These are phyloP conservation scores for Nemania sp. DNA, from an alignment of 2,329 filamentous ascomycete genomes.

Conservation along the genomic window DNA sequence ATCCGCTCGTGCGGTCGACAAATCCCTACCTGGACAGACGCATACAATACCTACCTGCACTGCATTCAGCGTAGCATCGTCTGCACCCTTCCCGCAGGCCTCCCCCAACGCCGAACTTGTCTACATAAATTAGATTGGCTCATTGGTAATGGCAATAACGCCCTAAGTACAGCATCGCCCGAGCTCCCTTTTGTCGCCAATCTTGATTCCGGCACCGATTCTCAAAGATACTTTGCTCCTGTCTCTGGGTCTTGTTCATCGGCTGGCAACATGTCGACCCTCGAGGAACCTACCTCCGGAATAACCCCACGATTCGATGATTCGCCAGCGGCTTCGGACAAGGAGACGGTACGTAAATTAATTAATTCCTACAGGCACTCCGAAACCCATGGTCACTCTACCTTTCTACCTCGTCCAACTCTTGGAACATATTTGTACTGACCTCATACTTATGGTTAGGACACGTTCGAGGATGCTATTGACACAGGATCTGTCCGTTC, in stretches of 20 bases:
- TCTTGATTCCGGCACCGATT: conserved; percentile 8
- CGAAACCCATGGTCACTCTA: conserved; percentile 19
- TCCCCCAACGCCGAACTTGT: conserved; percentile 21
- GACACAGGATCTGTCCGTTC: conserved; percentile 75
- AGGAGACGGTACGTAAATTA: conserved; percentile 54
- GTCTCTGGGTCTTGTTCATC: conserved; percentile 27
- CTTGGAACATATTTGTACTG: conserved; percentile 28
- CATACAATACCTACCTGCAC: no score
- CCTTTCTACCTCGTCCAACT: conserved; percentile 30
- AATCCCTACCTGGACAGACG: conserved; percentile 18
- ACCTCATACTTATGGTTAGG: conserved; percentile 59
- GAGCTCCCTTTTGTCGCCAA: conserved; percentile 12
- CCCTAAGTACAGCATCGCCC: conserved; percentile 28
- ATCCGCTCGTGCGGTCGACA: conserved; percentile 20
- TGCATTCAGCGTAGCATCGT: conserved; percentile 37
- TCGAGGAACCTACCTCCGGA: conserved; percentile 47
- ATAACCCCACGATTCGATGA: conserved; percentile 43
- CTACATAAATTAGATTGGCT: conserved; percentile 3
- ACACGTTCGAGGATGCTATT: conserved; percentile 85
- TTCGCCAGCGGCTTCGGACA: conserved; percentile 53
- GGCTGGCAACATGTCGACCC: conserved; percentile 48
- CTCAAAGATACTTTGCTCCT: conserved; percentile 5
- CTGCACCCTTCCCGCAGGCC: conserved; percentile 23
- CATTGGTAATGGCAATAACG: conserved; percentile 33
- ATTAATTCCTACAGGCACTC: conserved; percentile 28